These are phyloP conservation scores for Cryptococcus amylolentus DNA, from an alignment of 1,284 basidiomycete genomes.

Conservation along the genomic window DNA sequence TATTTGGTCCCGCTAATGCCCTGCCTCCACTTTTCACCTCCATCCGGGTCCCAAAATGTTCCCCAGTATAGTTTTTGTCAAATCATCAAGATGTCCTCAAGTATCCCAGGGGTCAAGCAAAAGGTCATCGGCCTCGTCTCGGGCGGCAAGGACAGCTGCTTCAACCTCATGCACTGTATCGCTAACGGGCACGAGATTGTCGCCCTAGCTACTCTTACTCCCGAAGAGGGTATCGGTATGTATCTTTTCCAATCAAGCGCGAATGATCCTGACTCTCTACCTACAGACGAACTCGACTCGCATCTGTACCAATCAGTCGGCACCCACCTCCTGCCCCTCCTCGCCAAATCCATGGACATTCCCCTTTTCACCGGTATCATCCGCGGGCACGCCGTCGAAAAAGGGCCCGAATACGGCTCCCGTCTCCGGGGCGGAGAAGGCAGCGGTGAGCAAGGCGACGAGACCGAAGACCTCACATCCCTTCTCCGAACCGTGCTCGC, in stretches of 20 bases:
- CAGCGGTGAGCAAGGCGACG: slow-evolving; percentile 69
- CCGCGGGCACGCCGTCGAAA: slow-evolving; percentile 73
- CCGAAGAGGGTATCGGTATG: slow-evolving; percentile 76
- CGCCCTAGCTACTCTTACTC: slow-evolving; percentile 83
- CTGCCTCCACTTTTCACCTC: neutral
- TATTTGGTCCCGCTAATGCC: too few species aligned
- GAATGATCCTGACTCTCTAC: neutral
- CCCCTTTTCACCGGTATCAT: slow-evolving; percentile 83
- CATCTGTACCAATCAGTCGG: slow-evolving; percentile 99
- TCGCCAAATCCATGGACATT: slow-evolving; percentile 78
- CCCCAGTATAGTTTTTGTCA: neutral
- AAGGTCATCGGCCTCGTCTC: slow-evolving; percentile 93
- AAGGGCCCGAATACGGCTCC: slow-evolving; percentile 79
- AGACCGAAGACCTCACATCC: slow-evolving; percentile 91
- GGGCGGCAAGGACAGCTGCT: slow-evolving; percentile 98
- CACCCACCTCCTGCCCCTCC: slow-evolving; percentile 84
- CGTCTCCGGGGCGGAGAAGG: slow-evolving; percentile 44
- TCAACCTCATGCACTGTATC: slow-evolving; percentile 85
- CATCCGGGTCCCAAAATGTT: neutral
- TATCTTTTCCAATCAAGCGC: neutral
- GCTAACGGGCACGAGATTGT: slow-evolving; percentile 83
- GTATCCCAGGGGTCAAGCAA: slow-evolving; percentile 33
- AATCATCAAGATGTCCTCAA: neutral
- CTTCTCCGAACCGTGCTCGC: slow-evolving; percentile 78
- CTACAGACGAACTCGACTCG: slow-evolving; percentile 91